Conservation (phyloP, 2,329 filamentous ascomycete species). For the Pseudogymnoascus sp. region DNA sequence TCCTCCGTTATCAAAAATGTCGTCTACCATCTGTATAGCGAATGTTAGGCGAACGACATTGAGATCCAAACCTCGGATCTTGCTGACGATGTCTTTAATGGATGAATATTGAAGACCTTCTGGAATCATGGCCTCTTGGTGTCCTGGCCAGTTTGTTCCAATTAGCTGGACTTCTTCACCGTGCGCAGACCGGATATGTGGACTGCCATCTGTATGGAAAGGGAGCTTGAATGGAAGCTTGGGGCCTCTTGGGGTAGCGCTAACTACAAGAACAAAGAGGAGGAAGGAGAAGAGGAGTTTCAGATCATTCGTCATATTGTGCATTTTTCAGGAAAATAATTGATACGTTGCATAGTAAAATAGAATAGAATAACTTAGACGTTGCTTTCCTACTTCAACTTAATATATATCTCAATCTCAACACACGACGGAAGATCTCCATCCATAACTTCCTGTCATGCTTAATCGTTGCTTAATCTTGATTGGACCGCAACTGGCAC, state of each 20-base stretch:
- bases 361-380: not conserved
- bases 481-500: not conserved
- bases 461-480: not conserved
- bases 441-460: not conserved
- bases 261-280: not conserved
- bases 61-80: conserved; percentile 53
- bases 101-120: conserved; percentile 58
- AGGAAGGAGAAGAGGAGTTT: not conserved
- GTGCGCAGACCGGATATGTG: not conserved
- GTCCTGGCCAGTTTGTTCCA: conserved; percentile 56
- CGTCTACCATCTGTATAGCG: conserved; percentile 57
- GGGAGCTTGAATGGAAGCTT: not conserved
- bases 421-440: not conserved
- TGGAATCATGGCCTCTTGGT: conserved; percentile 55
- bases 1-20: conserved; percentile 44
- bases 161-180: conserved; percentile 42
- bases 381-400: not conserved
- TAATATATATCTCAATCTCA: not conserved
- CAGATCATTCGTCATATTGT: not conserved
- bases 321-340: not conserved
- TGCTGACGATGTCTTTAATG: conserved; percentile 44
- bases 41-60: conserved; percentile 57
- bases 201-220: not conserved
- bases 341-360: not conserved
- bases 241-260: not conserved